Evolutionary conservation across 2,329 filamentous ascomycete species (phyloP), one percentile per base, ranked within the genome.

Genomic region (Ascochyta koolunga): DNA sequence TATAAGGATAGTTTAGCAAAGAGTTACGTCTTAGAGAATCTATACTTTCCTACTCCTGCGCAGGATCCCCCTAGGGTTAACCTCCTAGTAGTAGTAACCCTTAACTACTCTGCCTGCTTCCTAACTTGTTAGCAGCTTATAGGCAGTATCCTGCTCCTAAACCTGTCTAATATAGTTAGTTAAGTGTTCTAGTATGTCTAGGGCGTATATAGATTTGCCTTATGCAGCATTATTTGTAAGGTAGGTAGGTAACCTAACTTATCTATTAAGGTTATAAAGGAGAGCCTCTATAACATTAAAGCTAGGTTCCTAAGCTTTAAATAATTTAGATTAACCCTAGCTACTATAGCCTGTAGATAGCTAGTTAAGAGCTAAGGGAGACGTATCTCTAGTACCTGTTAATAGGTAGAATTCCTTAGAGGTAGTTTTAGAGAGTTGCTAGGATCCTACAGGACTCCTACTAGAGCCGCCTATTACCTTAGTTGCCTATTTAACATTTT

Each of bases 81-180:
- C 16, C 16, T 43, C 1, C 27, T 33, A 43, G 27, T 43, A 43
- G 31, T 43, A 33, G 16, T 43, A 33, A 7, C 10, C 11, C 27
- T 43, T 43, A 18, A 5, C 13, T 46, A 21, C 43, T 46, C 25
- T 46, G 15, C 32, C 15, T 36, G 10, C 42, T 10, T 29, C 7
- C 21, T 45, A 36, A 13, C 16, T 13, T 29, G 10, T 45, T 45
- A 37, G 42, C 10, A 36, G 18, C 21, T 36, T 45, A 25, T 45
- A 45, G 8, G 22, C 43, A 33, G 29, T 32, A 38, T 46, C 24
- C 24, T 31, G 7, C 27, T 46, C 33, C 8, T 46, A 46, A 46
- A 46, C 33, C 33, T 46, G 15, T 29, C 16, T 38, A 46, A 46
- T 46, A 38, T 38, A 46, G 11, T 46, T 38, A 38, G 25, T n/a